Base-by-base conservation (phyloP, 495 filamentous ascomycete species). In the Penicillium desertorum region DNA sequence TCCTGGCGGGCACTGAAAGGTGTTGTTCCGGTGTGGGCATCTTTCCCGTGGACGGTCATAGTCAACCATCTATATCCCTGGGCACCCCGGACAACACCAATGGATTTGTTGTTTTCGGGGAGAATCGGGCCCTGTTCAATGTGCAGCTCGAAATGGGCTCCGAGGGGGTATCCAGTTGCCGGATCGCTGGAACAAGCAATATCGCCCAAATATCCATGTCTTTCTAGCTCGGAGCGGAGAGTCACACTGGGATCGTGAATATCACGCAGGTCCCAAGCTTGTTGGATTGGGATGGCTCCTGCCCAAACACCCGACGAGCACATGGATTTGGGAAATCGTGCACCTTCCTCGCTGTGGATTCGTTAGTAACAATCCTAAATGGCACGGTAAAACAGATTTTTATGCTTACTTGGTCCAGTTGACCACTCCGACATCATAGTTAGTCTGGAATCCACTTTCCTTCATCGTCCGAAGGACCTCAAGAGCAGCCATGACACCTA, bases 101-200 rank as follows among this genome's bases (percentile, higher is more conserved):
- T 81, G 36, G 83, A 82, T 46, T 80, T 72, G 4, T 76, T 68
- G 17, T 76, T 73, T 4, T 71, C 70, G 44, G 86, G 82, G 3
- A 92, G 80, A 25, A 86, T 81, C 5, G 87, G 86, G 0, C 88
- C 88, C 72, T 92, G 88, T 62, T 92, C 89, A 54, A 92, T 91
- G 61, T 91, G 88, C 12, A 90, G 76, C 62, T 92, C 88, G 68
- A 92, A 91, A 63, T 91, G 87, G 3, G 88, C 88, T 10, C 80
- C 87, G 55, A 91, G 81, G 0, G 66, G 68, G 39, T 60, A 67
- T 6, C 65, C 69, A 1, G 51, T 53, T 5, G 50, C 23, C 1
- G 76, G 67, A 58, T 77, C 67, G 60, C 81, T 72, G 42, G 64
- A 67, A 29, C 69, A 73, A 19, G 62, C 27, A 16, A 76, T 72